These are phyloP conservation scores for Prunus yedoensis DNA, from an alignment of 331 rosid species.

Conservation along the genomic window DNA sequence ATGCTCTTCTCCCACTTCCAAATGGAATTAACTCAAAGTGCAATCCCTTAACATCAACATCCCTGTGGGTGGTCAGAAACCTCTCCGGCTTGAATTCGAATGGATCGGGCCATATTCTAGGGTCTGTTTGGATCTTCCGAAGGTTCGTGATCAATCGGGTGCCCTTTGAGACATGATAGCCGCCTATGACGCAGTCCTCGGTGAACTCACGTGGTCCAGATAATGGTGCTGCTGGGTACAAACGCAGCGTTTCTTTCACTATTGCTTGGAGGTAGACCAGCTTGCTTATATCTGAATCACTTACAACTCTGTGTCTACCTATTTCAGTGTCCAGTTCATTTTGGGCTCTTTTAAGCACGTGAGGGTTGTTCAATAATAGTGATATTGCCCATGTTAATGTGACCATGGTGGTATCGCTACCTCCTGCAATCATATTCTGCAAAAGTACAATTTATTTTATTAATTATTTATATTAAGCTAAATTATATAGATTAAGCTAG, in stretches of 20 bases:
- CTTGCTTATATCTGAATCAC: constrained; percentile 13
- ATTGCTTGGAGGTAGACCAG: constrained; percentile 26
- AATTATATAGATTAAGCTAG: not conserved
- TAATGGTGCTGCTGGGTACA: constrained; percentile 19
- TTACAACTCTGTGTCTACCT: constrained; percentile 33
- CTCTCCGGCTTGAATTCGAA: constrained; percentile 31
- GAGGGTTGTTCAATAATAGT: constrained; percentile 23
- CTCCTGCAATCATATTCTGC: constrained; percentile 32
- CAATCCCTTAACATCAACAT: no score
- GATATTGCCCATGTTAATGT: constrained; percentile 38
- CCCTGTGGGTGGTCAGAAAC: constrained; percentile 11
- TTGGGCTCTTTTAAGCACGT: constrained; percentile 23
- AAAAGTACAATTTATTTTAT: not conserved
- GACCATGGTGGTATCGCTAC: constrained; percentile 15
- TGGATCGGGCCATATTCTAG: constrained; percentile 17
- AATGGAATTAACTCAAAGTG: no score
- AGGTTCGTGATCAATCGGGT: constrained; percentile 25
- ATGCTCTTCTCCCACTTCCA: no score
- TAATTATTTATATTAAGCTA: not conserved
- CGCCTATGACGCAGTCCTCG: constrained; percentile 21
- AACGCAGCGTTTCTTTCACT: constrained; percentile 20
- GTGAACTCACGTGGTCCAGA: not conserved
- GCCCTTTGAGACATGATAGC: constrained; percentile 24
- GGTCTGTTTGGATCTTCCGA: constrained; percentile 29
- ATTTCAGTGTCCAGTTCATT: constrained; percentile 41